Evolutionary conservation across 2,329 filamentous ascomycete genomes (phyloP).

Genomic region (Fusarium sp.): DNA sequence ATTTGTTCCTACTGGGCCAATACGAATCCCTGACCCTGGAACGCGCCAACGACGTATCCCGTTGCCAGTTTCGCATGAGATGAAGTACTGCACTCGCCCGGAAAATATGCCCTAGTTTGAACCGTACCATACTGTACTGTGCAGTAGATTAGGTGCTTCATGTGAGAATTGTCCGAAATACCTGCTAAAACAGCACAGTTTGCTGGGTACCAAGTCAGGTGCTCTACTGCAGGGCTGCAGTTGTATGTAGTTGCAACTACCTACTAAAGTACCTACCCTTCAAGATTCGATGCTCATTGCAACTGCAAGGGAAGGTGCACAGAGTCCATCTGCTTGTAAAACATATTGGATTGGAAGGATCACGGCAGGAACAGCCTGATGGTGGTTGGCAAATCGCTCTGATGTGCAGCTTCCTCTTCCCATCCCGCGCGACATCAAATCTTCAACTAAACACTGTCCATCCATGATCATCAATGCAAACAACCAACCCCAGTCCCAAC

Average conservation of each 20-base stretch:
- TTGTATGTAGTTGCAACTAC: slow-evolving; percentile 4
- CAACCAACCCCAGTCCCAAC: not conserved
- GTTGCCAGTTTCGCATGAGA: slow-evolving; percentile 21
- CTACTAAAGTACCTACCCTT: slow-evolving; percentile 4
- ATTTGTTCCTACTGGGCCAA: slow-evolving; percentile 29
- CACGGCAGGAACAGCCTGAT: slow-evolving; percentile 26
- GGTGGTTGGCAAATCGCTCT: slow-evolving; percentile 32
- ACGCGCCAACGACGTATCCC: slow-evolving; percentile 6
- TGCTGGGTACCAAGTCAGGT: not conserved
- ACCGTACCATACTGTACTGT: not conserved
- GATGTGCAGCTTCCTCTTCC: slow-evolving; percentile 28
- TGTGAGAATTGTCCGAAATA: slow-evolving; percentile 9
- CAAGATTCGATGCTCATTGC: not conserved
- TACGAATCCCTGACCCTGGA: slow-evolving; percentile 42
- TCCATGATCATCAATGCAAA: slow-evolving; percentile 17
- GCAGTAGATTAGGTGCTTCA: not conserved
- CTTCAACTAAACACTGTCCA: slow-evolving; percentile 30
- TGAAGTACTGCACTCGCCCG: slow-evolving; percentile 24
- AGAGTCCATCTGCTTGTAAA: slow-evolving; percentile 9
- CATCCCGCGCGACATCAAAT: slow-evolving; percentile 8
- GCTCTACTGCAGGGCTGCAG: slow-evolving; percentile 13
- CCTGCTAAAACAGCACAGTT: not conserved
- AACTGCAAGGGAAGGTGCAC: not conserved
- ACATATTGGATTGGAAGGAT: slow-evolving; percentile 30
- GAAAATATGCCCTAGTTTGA: slow-evolving; percentile 17